Evolutionary conservation across 202 grass and related monocot genomes (phyloP).

Genomic region (Eragrostis tef): DNA sequence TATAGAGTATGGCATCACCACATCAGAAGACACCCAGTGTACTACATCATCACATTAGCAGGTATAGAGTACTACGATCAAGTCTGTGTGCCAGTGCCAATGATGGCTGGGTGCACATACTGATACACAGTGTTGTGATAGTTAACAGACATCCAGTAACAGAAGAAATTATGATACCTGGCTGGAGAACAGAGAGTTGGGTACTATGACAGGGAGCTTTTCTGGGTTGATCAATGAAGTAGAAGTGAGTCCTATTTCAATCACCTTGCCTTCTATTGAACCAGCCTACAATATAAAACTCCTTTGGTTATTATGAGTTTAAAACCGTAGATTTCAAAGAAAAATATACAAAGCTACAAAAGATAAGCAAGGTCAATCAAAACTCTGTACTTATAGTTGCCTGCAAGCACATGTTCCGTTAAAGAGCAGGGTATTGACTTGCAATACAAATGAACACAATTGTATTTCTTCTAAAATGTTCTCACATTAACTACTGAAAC

Average conservation of each 20-base stretch:
- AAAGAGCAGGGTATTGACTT: slow-evolving; percentile 14
- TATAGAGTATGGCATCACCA: no score
- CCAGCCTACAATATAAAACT: slow-evolving; percentile 71
- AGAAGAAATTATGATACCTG: slow-evolving; percentile 60
- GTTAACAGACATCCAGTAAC: slow-evolving; percentile 16
- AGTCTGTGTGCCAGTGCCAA: background rate
- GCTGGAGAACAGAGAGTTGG: slow-evolving; percentile 94
- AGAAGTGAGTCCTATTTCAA: slow-evolving; percentile 81
- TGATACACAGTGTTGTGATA: background rate
- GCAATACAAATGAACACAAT: background rate
- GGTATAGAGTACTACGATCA: background rate
- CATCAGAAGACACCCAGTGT: background rate
- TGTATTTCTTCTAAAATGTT: slow-evolving; percentile 6
- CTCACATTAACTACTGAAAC: slow-evolving; percentile 2
- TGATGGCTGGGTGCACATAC: no score
- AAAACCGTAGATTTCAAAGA: slow-evolving; percentile 22
- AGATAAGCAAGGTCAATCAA: slow-evolving; percentile 9
- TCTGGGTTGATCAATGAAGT: slow-evolving; percentile 89
- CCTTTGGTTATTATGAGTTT: slow-evolving; percentile 4
- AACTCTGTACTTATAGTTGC: background rate
- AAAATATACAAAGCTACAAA: slow-evolving; percentile 31
- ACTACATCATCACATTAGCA: slow-evolving; percentile 2
- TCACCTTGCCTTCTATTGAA: slow-evolving; percentile 83
- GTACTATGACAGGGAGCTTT: slow-evolving; percentile 91
- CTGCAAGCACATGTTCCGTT: background rate